A percentile compares a stretch with the other conserved stretches of the same genome.
Evolutionary conservation across 2,329 filamentous ascomycete species (phyloP).

Genomic region (Huntiella moniliformis): DNA sequence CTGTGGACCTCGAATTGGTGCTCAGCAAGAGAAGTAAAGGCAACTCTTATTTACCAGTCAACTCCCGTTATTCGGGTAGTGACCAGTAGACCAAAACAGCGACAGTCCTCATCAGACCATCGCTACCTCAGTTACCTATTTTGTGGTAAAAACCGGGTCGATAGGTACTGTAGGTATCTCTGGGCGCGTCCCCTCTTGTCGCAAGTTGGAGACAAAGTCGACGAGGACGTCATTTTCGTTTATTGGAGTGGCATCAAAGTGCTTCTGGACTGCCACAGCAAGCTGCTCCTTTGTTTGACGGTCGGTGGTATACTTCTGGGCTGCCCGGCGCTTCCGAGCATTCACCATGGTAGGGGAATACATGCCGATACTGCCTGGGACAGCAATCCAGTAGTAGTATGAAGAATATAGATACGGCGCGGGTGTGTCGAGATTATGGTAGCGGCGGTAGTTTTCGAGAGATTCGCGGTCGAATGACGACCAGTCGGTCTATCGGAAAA

Average conservation of each 20-base stretch:
- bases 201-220: slow-evolving; percentile 54
- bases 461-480: slow-evolving; percentile 44
- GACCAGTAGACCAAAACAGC: neutral
- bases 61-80: neutral
- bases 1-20: slow-evolving; percentile 7
- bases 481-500: slow-evolving; percentile 39
- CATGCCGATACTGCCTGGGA: slow-evolving; percentile 45
- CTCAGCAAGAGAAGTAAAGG: neutral
- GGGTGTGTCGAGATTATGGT: slow-evolving; percentile 52
- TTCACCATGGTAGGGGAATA: slow-evolving; percentile 54
- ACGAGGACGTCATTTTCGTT: slow-evolving; percentile 72
- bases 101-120: no score
- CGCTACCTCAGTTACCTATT: no score
- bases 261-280: slow-evolving; percentile 54
- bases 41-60: neutral
- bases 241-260: slow-evolving; percentile 65
- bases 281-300: slow-evolving; percentile 45
- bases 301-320: slow-evolving; percentile 37
- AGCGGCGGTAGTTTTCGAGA: slow-evolving; percentile 57
- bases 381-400: slow-evolving; percentile 42
- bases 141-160: neutral
- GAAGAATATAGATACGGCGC: slow-evolving; percentile 44
- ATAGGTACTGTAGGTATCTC: slow-evolving; percentile 4
- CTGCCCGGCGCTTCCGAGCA: slow-evolving; percentile 31
- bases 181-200: slow-evolving; percentile 14